A percentile compares a stretch with the other conserved stretches of the same genome.
Evolutionary conservation across 2,329 filamentous ascomycete genomes (phyloP).

Genomic region (Neurospora sp.): DNA sequence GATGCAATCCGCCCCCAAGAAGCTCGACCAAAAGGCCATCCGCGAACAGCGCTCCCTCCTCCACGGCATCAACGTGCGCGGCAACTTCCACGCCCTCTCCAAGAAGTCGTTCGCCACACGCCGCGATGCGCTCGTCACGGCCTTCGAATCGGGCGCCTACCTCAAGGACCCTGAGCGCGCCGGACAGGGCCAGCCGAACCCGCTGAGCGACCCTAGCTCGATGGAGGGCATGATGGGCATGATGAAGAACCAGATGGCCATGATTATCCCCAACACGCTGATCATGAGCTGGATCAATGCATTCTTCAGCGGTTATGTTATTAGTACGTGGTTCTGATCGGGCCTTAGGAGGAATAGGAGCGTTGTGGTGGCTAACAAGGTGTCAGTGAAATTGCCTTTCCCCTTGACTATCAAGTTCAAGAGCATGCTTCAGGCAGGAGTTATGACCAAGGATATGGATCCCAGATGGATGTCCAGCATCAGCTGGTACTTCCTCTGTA

Average conservation of each 20-base stretch:
- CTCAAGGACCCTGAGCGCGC: conserved; percentile 80
- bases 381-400: conserved; percentile 83
- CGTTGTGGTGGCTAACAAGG: conserved; percentile 10
- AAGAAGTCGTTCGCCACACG: conserved; percentile 67
- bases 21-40: conserved; percentile 61
- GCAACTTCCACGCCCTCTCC: conserved; percentile 72
- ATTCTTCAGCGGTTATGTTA: conserved; percentile 96
- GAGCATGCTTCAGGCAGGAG: conserved; percentile 95
- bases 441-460: conserved; percentile 91
- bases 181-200: conserved; percentile 83
- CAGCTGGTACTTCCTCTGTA: conserved; percentile 97
- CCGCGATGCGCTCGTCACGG: conserved; percentile 69
- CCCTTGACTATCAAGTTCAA: conserved; percentile 98
- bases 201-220: conserved; percentile 85
- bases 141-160: conserved; percentile 77
- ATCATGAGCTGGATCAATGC: conserved; percentile 99
- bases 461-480: conserved; percentile 97
- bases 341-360: neutral
- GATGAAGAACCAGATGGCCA: conserved; percentile 99
- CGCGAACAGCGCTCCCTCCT: conserved; percentile 80
- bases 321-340: conserved; percentile 50
- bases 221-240: conserved; percentile 99
- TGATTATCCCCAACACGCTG: conserved; percentile 97
- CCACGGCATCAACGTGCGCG: conserved; percentile 74
- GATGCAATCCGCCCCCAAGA: conserved; percentile 77